Percentiles rank a stretch among this genome's conserved stretches.
Evolutionary conservation across 805 yeast genomes (phyloP).

Genomic region (Zygosaccharomyces siamensis): DNA sequence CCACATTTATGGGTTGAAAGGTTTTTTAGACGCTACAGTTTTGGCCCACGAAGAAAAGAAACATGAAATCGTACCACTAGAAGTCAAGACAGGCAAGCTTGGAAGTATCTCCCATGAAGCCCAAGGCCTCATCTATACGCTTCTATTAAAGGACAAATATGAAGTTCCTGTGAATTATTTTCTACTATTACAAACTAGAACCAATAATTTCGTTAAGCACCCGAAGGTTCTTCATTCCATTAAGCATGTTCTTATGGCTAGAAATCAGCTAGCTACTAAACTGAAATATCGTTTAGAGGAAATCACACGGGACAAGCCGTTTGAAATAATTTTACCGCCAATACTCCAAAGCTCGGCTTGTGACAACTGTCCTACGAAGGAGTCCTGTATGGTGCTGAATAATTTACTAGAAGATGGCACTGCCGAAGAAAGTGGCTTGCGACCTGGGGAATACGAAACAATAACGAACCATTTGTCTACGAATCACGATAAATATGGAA

Average conservation of each 20-base stretch:
- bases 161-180: constrained; percentile 60
- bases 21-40: constrained; percentile 83
- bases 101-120: constrained; percentile 70
- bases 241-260: constrained; percentile 59
- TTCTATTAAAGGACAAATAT: constrained; percentile 76
- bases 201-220: constrained; percentile 49
- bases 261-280: constrained; percentile 64
- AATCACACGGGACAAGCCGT: constrained; percentile 7
- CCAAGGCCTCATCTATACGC: constrained; percentile 77
- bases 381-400: constrained; percentile 61
- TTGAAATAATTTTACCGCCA: constrained; percentile 46
- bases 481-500: constrained; percentile 38
- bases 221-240: constrained; percentile 53
- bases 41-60: constrained; percentile 47
- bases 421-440: constrained; percentile 50
- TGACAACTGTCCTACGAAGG: constrained; percentile 54
- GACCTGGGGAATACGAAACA: constrained; percentile 42
- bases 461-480: constrained; percentile 47
- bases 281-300: constrained; percentile 41
- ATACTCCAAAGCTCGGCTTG: constrained; percentile 49
- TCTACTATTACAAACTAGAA: constrained; percentile 68
- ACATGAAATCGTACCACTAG: constrained; percentile 68
- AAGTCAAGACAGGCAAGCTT: constrained; percentile 77
- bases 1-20: constrained; percentile 83
- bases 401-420: constrained; percentile 56